Conservation (phyloP, 768 basidiomycete genomes). For the Kwoniella botswanensis region DNA sequence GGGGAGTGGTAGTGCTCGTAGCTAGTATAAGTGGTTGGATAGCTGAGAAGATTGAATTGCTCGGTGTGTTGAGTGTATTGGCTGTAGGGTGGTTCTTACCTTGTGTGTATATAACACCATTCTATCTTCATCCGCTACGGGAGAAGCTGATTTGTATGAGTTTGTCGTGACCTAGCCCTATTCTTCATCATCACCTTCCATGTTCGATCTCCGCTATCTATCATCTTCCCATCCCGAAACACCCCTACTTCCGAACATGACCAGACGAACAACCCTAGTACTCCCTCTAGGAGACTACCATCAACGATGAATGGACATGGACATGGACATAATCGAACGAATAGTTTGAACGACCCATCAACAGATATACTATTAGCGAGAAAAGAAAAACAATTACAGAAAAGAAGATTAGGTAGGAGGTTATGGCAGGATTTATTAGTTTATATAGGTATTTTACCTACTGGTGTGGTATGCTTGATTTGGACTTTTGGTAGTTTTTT, state of each 20-base stretch:
- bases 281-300: constrained; percentile 3
- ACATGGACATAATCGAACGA: constrained; percentile 29
- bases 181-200: constrained; percentile 82
- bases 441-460: constrained; percentile 72
- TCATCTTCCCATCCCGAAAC: constrained; percentile 69
- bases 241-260: constrained; percentile 46
- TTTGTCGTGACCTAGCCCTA: constrained; percentile 61
- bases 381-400: constrained; percentile 84
- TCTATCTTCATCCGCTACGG: background rate
- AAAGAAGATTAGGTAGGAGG: constrained; percentile 70
- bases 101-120: constrained; percentile 28
- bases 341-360: constrained; percentile 59
- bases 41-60: constrained; percentile 46
- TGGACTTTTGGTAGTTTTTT: constrained; percentile 67
- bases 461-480: constrained; percentile 65
- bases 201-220: constrained; percentile 80
- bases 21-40: constrained; percentile 49
- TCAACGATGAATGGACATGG: constrained; percentile 8
- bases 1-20: constrained; percentile 39
- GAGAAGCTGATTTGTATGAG: background rate
- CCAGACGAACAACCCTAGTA: constrained; percentile 18
- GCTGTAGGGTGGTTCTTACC: constrained; percentile 55
- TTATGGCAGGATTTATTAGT: constrained; percentile 83
- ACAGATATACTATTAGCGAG: constrained; percentile 69
- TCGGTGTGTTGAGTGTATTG: constrained; percentile 48